These are phyloP conservation scores for Exophiala sideris DNA, from an alignment of 2,329 filamentous ascomycete genomes.

Conservation along the genomic window DNA sequence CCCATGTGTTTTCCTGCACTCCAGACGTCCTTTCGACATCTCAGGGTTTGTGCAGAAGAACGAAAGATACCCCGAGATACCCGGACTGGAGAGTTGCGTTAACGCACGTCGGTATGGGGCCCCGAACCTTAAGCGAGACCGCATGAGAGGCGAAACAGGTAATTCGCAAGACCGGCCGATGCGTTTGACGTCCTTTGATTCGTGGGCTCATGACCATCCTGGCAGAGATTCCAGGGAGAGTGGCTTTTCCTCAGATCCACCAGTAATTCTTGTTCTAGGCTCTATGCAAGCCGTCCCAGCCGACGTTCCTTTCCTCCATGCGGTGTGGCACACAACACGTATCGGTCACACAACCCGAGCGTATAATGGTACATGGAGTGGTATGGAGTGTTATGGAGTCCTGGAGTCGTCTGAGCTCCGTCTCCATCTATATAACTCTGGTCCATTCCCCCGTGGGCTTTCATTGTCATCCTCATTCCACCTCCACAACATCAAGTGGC, in stretches of 20 bases:
- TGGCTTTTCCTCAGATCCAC: slow-evolving; percentile 2
- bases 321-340: too few relatives aligned
- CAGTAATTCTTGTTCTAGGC: slow-evolving; percentile 14
- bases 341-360: slow-evolving; percentile 1
- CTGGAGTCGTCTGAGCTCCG: slow-evolving; percentile 6
- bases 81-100: too few relatives aligned
- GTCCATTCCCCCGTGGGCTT: slow-evolving; percentile 12
- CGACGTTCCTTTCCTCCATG: too few relatives aligned
- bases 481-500: slow-evolving; percentile 15
- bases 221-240: background rate
- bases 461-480: slow-evolving; percentile 7
- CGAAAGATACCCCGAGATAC: too few relatives aligned
- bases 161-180: background rate
- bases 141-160: background rate
- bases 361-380: background rate
- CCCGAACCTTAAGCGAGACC: too few relatives aligned
- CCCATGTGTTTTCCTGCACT: too few relatives aligned
- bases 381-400: slow-evolving; percentile 9
- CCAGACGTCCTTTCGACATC: too few relatives aligned
- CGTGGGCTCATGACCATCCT: background rate
- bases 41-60: too few relatives aligned
- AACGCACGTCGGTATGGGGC: too few relatives aligned
- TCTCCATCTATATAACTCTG: slow-evolving; percentile 17
- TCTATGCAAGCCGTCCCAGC: background rate
- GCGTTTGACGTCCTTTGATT: background rate